A percentile compares a stretch with the other conserved stretches of the same genome.
Conservation (phyloP, 441 rosid species). For the Pelargonium australe region DNA sequence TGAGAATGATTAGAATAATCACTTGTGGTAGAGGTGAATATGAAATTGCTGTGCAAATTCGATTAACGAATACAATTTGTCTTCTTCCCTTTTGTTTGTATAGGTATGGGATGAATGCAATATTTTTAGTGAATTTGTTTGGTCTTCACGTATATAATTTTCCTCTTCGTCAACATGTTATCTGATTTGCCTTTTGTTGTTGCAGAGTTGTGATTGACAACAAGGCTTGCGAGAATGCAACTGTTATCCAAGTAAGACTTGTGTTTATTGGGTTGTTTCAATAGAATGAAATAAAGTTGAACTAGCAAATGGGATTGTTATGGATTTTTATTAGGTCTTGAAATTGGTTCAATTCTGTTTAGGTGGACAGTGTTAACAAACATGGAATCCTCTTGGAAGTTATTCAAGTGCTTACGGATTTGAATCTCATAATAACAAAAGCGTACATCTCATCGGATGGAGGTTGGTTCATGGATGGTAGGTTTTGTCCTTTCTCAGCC, state of each 20-base stretch:
- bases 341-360: constrained; percentile 11
- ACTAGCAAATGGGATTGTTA: background rate
- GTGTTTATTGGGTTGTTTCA: background rate
- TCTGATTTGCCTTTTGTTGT: constrained; percentile 18
- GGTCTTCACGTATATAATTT: background rate
- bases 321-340: constrained; percentile 1
- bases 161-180: background rate
- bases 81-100: too few species aligned
- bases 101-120: too few species aligned
- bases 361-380: constrained; percentile 81
- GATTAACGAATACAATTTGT: too few species aligned
- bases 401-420: constrained; percentile 75
- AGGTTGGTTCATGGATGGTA: constrained; percentile 95
- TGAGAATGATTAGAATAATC: too few species aligned
- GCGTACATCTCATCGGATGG: constrained; percentile 89
- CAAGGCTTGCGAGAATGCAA: constrained; percentile 56
- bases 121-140: background rate
- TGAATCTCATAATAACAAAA: constrained; percentile 74
- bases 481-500: constrained; percentile 10
- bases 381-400: constrained; percentile 87
- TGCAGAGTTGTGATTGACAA: constrained; percentile 85
- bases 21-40: too few species aligned
- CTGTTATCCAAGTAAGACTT: constrained; percentile 60
- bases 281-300: background rate
- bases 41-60: too few species aligned